These are phyloP conservation scores for Elongisporangium prolatum DNA, from an alignment of 352 stramenopile genomes.

Conservation along the genomic window DNA sequence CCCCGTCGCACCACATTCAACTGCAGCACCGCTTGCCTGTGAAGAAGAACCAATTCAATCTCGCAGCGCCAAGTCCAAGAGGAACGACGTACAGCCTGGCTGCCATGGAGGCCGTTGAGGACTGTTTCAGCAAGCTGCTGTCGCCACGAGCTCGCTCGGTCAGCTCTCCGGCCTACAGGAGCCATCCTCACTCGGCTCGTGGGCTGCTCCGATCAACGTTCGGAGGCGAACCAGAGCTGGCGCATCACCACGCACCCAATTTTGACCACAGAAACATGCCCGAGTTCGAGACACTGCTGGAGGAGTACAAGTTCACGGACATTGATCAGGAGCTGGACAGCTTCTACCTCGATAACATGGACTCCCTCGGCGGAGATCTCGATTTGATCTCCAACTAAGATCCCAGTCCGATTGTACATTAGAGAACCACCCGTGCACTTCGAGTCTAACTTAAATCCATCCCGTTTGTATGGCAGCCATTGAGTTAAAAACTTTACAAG, in stretches of 20 bases:
- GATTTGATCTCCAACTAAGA: slow-evolving; percentile 56
- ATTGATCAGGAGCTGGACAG: slow-evolving; percentile 80
- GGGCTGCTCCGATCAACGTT: slow-evolving; percentile 2
- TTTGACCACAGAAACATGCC: slow-evolving; percentile 44
- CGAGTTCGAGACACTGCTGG: slow-evolving; percentile 69
- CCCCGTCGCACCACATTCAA: neutral
- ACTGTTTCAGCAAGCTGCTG: slow-evolving; percentile 42
- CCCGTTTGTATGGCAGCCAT: neutral
- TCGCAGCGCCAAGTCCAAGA: neutral
- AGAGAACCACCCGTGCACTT: neutral
- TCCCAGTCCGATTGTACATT: neutral
- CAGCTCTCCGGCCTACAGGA: slow-evolving; percentile 10
- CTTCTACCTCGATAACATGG: slow-evolving; percentile 76
- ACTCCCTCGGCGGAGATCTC: slow-evolving; percentile 50
- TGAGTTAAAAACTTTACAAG: too few relatives aligned
- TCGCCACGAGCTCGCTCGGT: slow-evolving; percentile 14
- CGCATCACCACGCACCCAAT: slow-evolving; percentile 7
- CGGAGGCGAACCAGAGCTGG: slow-evolving; percentile 3
- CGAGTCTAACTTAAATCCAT: neutral
- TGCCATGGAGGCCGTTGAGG: slow-evolving; percentile 35
- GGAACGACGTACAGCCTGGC: slow-evolving; percentile 12
- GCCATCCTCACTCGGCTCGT: slow-evolving; percentile 9
- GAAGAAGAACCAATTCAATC: neutral
- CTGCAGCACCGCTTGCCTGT: neutral
- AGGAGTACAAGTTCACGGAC: slow-evolving; percentile 78